Evolutionary conservation across 2,329 filamentous ascomycete genomes (phyloP), one percentile per base, ranked within the genome.

Genomic region (Cadophora malorum): DNA sequence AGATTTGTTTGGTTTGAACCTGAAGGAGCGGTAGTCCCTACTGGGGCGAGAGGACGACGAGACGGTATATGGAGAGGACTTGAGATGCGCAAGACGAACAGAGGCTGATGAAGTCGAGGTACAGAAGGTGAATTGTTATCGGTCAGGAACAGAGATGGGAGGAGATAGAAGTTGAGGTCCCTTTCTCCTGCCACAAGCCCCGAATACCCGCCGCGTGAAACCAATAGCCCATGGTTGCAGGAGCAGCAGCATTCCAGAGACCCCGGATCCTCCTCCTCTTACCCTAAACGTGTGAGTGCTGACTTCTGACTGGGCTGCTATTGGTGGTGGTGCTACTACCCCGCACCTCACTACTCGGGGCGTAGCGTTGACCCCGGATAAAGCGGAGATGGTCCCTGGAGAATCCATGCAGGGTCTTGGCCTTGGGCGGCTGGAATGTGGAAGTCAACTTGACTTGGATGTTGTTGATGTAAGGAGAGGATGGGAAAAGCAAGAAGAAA

Each of bases 1-100:
- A 67, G 47, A 62, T 65, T 50, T 64, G 47, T 58, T 65, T 50
- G 58, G 28, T 12, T 28, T 8, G 21, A 21, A 9, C 23, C 38
- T 38, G 19, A 47, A 21, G 9, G 23, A n/a, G n/a, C 53, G 35
- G 12, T 38, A 14, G 33, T 19, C 12, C 9, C 19, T 58, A 28
- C 21, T n/a, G 28, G 7, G 10, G 1, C 41, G 21, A 25, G 21
- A 28, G 56, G 19, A 1, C 7, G 21, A 19, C 12, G 19, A 21
- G 16, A 41, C 19, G 4, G n/a, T 41, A 12, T 25, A 33, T 9
- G 21, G 3, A 38, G 2, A 28, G 19, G 4, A 33, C 8, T 14
- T 4, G 33, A 16, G n/a, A 25, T 3, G 2, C 10, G 31, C 19
- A n/a, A 38, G 33, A n/a, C 21, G 10, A 10, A 58, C 1, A 21